phyloP scores from a whole-genome alignment of 202 grass and related monocot species.

The Setaria italica region DNA sequence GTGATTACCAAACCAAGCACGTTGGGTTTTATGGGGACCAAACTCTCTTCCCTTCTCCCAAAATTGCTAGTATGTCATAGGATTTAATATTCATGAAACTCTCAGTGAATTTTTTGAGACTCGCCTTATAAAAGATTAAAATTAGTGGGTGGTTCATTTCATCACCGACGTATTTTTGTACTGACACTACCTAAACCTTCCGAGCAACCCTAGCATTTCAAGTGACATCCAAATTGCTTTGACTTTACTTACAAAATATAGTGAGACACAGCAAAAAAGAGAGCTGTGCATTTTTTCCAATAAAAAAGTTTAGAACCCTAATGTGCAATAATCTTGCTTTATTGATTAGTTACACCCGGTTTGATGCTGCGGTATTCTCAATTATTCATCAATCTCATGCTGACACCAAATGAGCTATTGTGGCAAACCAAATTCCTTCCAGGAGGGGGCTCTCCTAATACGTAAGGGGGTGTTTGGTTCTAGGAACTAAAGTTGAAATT shows the following conservation, averaged over 20 bases:
- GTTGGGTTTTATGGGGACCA: too few species aligned
- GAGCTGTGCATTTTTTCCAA: neutral
- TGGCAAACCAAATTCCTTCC: neutral
- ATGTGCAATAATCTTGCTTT: neutral
- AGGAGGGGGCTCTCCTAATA: slow-evolving; percentile 21
- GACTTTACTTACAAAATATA: too few species aligned
- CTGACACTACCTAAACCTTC: neutral
- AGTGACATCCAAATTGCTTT: neutral
- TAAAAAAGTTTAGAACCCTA: neutral
- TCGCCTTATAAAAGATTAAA: too few species aligned
- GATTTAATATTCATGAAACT: too few species aligned
- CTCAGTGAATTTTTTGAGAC: too few species aligned
- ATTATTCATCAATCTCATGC: slow-evolving; percentile 11
- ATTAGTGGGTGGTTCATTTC: too few species aligned
- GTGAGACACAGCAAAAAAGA: too few species aligned
- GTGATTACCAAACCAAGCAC: too few species aligned
- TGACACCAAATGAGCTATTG: slow-evolving; percentile 3
- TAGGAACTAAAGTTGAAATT: too few species aligned
- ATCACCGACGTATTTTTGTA: neutral
- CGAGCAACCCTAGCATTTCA: neutral
- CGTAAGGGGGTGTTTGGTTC: neutral
- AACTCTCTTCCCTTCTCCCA: too few species aligned
- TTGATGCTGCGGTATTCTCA: neutral
- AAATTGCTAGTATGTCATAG: too few species aligned
- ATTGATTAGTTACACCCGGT: neutral